Evolutionary conservation across 208 protist genomes (phyloP), one percentile per base, ranked within the genome.

Genomic region (Cochliopodium minus): DNA sequence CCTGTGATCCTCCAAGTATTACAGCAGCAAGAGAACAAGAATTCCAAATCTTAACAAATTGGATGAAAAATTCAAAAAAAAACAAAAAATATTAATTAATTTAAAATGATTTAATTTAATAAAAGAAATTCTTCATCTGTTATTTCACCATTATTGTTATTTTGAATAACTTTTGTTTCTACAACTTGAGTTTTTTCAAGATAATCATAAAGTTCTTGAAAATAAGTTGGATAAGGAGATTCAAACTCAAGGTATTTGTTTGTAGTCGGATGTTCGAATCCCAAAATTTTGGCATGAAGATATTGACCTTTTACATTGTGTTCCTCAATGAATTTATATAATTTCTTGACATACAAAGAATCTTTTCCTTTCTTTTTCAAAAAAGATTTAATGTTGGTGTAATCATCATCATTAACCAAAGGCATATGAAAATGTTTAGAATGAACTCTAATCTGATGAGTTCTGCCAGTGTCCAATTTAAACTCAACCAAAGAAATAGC

Each of bases 361-460:
- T 17, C 3, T 29, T 40, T 7, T 43, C 29, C 0, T 36, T 42
- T 25, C 5, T 10, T 29, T 54, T 54, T 4, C 17, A 54, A 9
- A 17, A 3, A 29, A 34, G 32, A 43, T 40, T 59, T n/a, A n/a
- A n/a, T n/a, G n/a, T n/a, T n/a, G n/a, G n/a, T n/a, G 28, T 70
- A 70, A 0, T 59, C 4, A 1, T 36, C 7, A 34, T 70, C 66
- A 2, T 54, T 54, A n/a, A 66, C 52, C 15, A 70, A 51, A 10
- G 66, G 66, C 17, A 39, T 30, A 6, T 59, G 43, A 2, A 63
- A 15, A 28, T 38, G 46, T 17, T 20, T 29, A 15, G 64, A n/a
- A 34, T 52, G 55, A 7, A 70, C 47, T 33, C 66, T 42, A n/a
- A 70, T 50, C 56, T 70, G 66, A 54, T 70, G 66, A 20, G 56